Base-by-base conservation (phyloP, 148 eudicot species). In the Vaccinium corymbosum region DNA sequence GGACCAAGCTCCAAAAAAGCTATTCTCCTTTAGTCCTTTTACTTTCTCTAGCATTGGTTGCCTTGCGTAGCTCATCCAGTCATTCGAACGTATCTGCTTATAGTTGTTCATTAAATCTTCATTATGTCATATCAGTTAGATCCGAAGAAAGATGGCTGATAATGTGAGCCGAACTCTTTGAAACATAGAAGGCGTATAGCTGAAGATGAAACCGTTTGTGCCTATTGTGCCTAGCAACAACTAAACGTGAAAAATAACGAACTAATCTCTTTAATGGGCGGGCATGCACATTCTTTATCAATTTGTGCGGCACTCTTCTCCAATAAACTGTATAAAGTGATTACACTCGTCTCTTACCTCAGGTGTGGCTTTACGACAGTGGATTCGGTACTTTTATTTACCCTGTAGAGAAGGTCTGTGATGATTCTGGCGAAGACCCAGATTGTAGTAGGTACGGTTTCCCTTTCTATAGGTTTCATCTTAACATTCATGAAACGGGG, bases 381-480 rank as follows among this genome's bases (percentile, higher is more conserved):
- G 96, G 89, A 53, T 88, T 88, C 84, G 94, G 87, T 85, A 92
- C 89, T 85, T 88, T 94, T 38, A 29, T 89, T 71, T 95, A 92
- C 81, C 70, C 88, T 49, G 92, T 88, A 61, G 98, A 97, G 85
- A 92, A 92, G 91, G 86, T 90, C 46, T 97, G 99, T 80, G 99
- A 97, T 91, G 88, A 72, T 74, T 92, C 95, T 81, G 98, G 99
- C 61, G 98, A 97, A 89, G 98, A 97, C 89, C 93, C 98, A 22
- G 73, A 89, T 80, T 97, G 99, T 89, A 97, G 99, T 91, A 92
- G 99, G 99, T 92, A 87, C 85, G 80, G 48, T 13, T 15, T 29
- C 49, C 42, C n/a, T 80, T 27, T 22, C 20, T 25, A 22, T 29
- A 20, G 56, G 51, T 29, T 13, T 50, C 11, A 7, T 46, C 6